phyloP scores from a whole-genome alignment of 495 filamentous ascomycete genomes.

The Glonium stellatum region DNA sequence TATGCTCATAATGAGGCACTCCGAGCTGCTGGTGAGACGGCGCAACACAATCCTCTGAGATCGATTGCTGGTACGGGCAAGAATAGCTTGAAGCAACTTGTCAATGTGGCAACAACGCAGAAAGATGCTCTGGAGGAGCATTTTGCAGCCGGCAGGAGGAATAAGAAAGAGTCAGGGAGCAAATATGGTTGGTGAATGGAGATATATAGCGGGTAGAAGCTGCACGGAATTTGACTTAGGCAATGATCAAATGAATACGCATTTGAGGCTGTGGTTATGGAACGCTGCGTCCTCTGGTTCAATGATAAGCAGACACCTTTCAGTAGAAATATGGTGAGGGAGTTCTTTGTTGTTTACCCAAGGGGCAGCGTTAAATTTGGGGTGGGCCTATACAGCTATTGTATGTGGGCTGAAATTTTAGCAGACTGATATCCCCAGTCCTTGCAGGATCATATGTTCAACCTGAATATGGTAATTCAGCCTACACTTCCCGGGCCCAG shows the following conservation, averaged over 20 bases:
- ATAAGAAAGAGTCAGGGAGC: slow-evolving; percentile 68
- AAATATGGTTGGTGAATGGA: slow-evolving; percentile 69
- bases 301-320: too few species aligned
- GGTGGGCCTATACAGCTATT: background rate
- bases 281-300: too few species aligned
- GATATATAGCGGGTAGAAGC: background rate
- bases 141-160: slow-evolving; percentile 67
- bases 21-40: slow-evolving; percentile 57
- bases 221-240: too few species aligned
- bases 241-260: too few species aligned
- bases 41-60: slow-evolving; percentile 73
- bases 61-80: slow-evolving; percentile 74
- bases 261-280: too few species aligned
- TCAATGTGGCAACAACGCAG: slow-evolving; percentile 71
- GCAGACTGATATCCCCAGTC: background rate
- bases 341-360: background rate
- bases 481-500: too few species aligned
- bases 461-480: too few species aligned
- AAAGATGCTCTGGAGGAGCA: slow-evolving; percentile 80
- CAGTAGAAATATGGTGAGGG: background rate
- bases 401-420: background rate
- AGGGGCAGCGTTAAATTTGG: background rate
- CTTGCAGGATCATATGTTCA: too few species aligned
- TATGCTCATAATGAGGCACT: slow-evolving; percentile 75
- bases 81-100: slow-evolving; percentile 78